Conservation (phyloP, 164 flowering plant genomes). For the Platanus orientalis region DNA sequence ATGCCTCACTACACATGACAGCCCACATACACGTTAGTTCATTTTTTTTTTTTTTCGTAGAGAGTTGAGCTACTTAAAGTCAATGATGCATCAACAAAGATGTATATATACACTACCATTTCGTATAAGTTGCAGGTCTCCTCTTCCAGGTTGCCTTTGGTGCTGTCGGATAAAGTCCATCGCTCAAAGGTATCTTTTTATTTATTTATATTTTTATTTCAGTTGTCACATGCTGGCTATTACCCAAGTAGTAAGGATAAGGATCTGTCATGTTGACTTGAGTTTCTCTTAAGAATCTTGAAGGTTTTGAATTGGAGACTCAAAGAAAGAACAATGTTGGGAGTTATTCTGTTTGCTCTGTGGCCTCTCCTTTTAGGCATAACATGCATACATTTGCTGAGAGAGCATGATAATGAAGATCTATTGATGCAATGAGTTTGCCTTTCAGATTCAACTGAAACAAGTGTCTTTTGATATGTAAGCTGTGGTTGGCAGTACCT, state of each 20-base stretch:
- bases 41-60: slow-evolving; percentile 2
- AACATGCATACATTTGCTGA: neutral
- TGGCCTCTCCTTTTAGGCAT: neutral
- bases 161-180: slow-evolving; percentile 69
- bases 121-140: slow-evolving; percentile 37
- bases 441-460: no score
- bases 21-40: neutral
- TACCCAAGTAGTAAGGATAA: neutral
- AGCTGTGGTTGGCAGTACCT: no score
- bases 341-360: neutral
- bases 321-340: neutral
- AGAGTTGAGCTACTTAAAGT: neutral
- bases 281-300: neutral
- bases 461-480: no score
- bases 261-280: neutral
- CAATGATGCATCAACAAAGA: no score
- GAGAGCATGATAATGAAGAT: no score
- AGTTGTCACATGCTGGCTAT: neutral
- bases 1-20: slow-evolving; percentile 3
- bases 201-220: neutral
- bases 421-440: no score
- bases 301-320: neutral
- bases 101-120: neutral
- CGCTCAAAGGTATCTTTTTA: slow-evolving; percentile 66
- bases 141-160: slow-evolving; percentile 60